Evolutionary conservation across 768 basidiomycete species (phyloP).

Genomic region (Phaeotremella fagi): DNA sequence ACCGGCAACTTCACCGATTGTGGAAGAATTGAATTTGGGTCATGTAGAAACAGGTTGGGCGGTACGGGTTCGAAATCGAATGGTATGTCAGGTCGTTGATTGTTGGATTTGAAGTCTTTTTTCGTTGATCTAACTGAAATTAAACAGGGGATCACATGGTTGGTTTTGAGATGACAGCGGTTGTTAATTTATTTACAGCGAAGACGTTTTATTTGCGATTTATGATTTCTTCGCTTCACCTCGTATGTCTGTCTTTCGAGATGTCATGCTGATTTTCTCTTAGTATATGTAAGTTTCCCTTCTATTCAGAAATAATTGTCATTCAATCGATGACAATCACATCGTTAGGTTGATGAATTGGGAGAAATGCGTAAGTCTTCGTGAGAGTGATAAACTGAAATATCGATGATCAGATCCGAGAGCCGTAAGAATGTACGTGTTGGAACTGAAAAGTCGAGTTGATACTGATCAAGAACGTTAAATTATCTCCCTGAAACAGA

Average conservation of each 20-base stretch:
- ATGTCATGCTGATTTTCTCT: neutral
- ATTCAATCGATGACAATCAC: neutral
- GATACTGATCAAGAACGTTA: neutral
- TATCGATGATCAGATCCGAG: slow-evolving; percentile 24
- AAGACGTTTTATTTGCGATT: slow-evolving; percentile 47
- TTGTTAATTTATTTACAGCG: slow-evolving; percentile 7
- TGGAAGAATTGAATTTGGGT: slow-evolving; percentile 46
- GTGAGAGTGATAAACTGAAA: neutral
- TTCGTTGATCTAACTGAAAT: neutral
- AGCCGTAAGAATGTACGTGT: slow-evolving; percentile 40
- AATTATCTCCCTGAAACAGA: neutral
- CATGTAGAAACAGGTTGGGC: slow-evolving; percentile 48
- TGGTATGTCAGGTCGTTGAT: slow-evolving; percentile 28
- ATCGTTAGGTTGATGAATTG: slow-evolving; percentile 43
- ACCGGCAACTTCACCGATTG: slow-evolving; percentile 47
- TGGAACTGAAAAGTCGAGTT: neutral
- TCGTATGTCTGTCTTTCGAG: slow-evolving; percentile 18
- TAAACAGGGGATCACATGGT: slow-evolving; percentile 43
- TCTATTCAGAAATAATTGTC: neutral
- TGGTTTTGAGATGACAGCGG: slow-evolving; percentile 1
- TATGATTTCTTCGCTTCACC: slow-evolving; percentile 49
- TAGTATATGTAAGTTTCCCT: neutral
- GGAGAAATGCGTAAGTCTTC: slow-evolving; percentile 44
- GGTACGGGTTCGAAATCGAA: slow-evolving; percentile 45
- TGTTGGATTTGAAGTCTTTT: neutral